Conservation (phyloP, 2,329 filamentous ascomycete species). For the Venturia pyrina region DNA sequence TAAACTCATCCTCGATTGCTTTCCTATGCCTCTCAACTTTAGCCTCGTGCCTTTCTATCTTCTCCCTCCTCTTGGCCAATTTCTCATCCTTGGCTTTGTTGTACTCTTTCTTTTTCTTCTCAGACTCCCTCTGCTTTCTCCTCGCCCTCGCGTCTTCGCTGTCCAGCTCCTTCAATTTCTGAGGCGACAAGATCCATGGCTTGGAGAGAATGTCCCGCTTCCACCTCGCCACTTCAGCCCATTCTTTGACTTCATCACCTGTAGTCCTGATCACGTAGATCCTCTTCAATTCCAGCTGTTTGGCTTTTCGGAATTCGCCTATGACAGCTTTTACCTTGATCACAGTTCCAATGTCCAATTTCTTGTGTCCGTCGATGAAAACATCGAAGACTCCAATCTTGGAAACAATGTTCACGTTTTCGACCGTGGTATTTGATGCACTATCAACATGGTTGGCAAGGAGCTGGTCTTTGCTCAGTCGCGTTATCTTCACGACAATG, state of each 20-base stretch:
- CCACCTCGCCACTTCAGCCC: conserved; percentile 35
- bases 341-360: conserved; percentile 37
- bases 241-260: conserved; percentile 43
- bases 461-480: conserved; percentile 18
- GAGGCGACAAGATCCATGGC: conserved; percentile 42
- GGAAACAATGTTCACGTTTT: conserved; percentile 30
- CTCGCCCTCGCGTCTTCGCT: conserved; percentile 28
- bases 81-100: conserved; percentile 24
- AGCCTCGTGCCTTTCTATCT: conserved; percentile 23
- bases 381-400: conserved; percentile 34
- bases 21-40: conserved; percentile 32
- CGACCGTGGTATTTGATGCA: conserved; percentile 26
- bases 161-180: conserved; percentile 34
- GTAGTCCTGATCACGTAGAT: conserved; percentile 40
- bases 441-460: conserved; percentile 18
- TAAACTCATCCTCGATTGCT: conserved; percentile 34
- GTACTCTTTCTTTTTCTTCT: conserved; percentile 25
- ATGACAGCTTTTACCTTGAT: conserved; percentile 50
- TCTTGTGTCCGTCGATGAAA: conserved; percentile 22
- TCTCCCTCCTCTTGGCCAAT: conserved; percentile 22
- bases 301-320: conserved; percentile 37
- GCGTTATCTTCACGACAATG: conserved; percentile 45
- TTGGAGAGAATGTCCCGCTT: conserved; percentile 36
- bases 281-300: conserved; percentile 46
- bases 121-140: conserved; percentile 27